These are phyloP conservation scores for Parmelia sp. DNA, from an alignment of 495 filamentous ascomycete species.

Conservation along the genomic window DNA sequence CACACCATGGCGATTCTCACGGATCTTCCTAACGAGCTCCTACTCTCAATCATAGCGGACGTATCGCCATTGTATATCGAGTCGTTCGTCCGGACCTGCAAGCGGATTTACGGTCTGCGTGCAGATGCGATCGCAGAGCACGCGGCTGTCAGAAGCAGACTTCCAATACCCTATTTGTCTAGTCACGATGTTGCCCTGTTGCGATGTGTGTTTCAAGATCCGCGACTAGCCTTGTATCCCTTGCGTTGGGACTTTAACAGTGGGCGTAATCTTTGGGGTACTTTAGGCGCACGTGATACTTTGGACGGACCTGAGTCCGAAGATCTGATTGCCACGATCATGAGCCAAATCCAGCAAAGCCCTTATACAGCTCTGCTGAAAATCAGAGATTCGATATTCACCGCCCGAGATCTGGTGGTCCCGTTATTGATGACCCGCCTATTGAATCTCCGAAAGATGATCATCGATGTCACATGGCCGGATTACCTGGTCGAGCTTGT, in stretches of 20 bases:
- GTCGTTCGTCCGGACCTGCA: neutral
- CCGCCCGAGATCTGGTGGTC: neutral
- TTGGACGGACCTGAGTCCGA: too few relatives aligned
- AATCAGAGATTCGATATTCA: neutral
- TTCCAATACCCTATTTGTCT: neutral
- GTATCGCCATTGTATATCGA: neutral
- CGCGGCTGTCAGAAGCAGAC: neutral
- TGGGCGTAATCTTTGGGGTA: neutral
- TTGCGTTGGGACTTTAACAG: too few relatives aligned
- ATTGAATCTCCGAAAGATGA: neutral
- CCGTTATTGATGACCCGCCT: neutral
- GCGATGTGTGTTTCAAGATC: neutral
- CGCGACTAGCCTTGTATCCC: neutral
- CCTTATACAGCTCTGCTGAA: neutral
- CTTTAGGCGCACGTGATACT: too few relatives aligned
- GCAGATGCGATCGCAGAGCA: neutral
- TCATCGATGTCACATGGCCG: fast-evolving
- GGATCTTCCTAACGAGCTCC: neutral
- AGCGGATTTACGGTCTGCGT: neutral
- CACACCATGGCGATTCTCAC: neutral
- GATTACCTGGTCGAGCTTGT: neutral
- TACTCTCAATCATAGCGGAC: neutral
- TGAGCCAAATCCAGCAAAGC: too few relatives aligned
- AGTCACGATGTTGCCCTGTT: neutral
- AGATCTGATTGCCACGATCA: neutral